Percentiles rank a stretch among this genome's conserved stretches.
Evolutionary conservation across 176 grass and related monocot species (phyloP).

Genomic region (Bonia amplexicaulis): DNA sequence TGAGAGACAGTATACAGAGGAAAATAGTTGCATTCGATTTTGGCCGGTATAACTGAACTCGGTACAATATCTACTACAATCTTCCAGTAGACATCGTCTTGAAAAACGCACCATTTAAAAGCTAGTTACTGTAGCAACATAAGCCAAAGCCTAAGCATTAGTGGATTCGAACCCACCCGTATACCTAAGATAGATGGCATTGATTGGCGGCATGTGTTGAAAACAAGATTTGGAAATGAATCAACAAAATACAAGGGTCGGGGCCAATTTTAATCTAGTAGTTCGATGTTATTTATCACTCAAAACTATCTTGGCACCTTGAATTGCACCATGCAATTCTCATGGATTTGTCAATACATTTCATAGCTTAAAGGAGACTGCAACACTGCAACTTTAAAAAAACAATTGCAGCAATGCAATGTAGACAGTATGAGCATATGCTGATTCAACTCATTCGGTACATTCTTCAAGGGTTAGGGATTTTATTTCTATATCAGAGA

Average conservation of each 20-base stretch:
- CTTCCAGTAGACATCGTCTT: too few relatives aligned
- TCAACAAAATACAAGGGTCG: neutral
- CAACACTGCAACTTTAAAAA: neutral
- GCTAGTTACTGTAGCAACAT: too few relatives aligned
- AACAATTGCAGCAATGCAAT: neutral
- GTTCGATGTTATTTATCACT: neutral
- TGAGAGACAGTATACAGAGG: too few relatives aligned
- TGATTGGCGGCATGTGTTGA: neutral
- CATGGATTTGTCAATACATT: neutral
- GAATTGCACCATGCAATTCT: neutral
- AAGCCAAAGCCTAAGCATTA: too few relatives aligned
- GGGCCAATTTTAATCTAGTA: neutral
- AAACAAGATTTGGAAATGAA: neutral
- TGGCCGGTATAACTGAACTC: too few relatives aligned
- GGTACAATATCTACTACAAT: too few relatives aligned
- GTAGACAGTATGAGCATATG: neutral
- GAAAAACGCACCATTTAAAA: too few relatives aligned
- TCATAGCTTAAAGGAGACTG: neutral
- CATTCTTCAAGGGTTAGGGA: neutral
- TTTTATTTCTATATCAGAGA: conserved; percentile 11
- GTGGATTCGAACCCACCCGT: too few relatives aligned
- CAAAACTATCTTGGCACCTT: neutral
- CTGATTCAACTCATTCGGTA: neutral
- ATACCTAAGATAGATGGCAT: neutral
- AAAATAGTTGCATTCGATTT: too few relatives aligned